Conservation (phyloP, 768 basidiomycete species). For the Pulveroboletus sp. region DNA sequence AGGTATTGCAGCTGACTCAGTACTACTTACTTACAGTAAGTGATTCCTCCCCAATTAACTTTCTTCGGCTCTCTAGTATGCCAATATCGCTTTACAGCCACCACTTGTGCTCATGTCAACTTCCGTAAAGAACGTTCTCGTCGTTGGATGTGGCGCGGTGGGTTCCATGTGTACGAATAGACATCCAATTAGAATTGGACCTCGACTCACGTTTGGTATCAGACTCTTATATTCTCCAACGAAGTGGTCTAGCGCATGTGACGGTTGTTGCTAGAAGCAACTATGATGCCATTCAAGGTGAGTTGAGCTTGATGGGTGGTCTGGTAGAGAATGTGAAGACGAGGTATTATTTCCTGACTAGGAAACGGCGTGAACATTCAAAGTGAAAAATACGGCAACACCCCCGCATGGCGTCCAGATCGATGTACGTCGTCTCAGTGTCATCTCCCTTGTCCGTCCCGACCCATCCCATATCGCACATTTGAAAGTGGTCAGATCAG, state of each 20-base stretch:
- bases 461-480: not conserved
- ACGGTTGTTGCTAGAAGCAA: constrained; percentile 74
- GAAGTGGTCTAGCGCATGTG: constrained; percentile 57
- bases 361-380: constrained; percentile 53
- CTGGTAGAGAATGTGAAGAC: not conserved
- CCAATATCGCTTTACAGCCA: not conserved
- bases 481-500: constrained; percentile 51
- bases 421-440: constrained; percentile 40
- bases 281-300: constrained; percentile 52
- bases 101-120: constrained; percentile 5
- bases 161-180: constrained; percentile 53
- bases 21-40: not conserved
- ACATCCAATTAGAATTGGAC: not conserved
- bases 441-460: constrained; percentile 16
- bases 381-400: constrained; percentile 56
- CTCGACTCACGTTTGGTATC: not conserved
- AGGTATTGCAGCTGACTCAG: not conserved
- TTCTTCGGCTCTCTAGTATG: not conserved
- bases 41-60: not conserved
- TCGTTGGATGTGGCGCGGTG: constrained; percentile 65
- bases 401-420: constrained; percentile 60
- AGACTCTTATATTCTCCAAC: constrained; percentile 56
- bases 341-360: constrained; percentile 17
- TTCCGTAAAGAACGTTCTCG: constrained; percentile 44
- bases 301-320: not conserved